A percentile compares a stretch with the other conserved stretches of the same genome.
phyloP scores from a whole-genome alignment of 495 filamentous ascomycete species.

The Cercophora newfieldiana region DNA sequence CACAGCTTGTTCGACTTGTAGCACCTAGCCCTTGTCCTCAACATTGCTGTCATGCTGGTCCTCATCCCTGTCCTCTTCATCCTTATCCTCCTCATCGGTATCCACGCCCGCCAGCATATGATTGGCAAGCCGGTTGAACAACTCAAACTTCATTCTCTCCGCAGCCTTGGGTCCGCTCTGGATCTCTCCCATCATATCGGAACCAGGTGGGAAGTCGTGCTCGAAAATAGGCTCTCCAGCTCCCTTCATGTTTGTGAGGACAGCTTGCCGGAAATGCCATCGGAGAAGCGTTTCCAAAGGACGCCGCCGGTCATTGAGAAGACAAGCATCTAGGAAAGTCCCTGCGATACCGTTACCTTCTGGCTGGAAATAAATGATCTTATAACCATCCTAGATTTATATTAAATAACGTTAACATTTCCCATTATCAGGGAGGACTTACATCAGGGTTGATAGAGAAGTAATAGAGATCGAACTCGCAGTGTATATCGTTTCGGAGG shows the following conservation, averaged over 20 bases:
- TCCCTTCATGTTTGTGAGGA: too few species aligned
- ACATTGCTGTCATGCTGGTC: too few species aligned
- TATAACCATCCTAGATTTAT: too few species aligned
- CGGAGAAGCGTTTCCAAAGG: conserved; percentile 2
- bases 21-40: conserved; percentile 2
- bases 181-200: too few species aligned
- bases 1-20: too few species aligned
- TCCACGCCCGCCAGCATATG: not conserved
- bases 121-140: not conserved
- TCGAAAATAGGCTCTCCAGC: too few species aligned
- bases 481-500: conserved; percentile 8
- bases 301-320: conserved; percentile 3
- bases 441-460: conserved; percentile 40
- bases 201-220: too few species aligned
- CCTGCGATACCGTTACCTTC: conserved; percentile 30
- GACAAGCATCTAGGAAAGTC: conserved; percentile 7
- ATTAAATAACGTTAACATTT: conserved; percentile 24
- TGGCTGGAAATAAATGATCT: conserved; percentile 33
- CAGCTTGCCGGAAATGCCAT: conserved; percentile 13
- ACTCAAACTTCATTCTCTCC: not conserved
- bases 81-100: not conserved
- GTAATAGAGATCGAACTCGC: conserved; percentile 1
- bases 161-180: too few species aligned
- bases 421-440: conserved; percentile 28
- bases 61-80: too few species aligned